Evolutionary conservation across 345 rosid species (phyloP).

Genomic region (Mallotus nudiflorus): DNA sequence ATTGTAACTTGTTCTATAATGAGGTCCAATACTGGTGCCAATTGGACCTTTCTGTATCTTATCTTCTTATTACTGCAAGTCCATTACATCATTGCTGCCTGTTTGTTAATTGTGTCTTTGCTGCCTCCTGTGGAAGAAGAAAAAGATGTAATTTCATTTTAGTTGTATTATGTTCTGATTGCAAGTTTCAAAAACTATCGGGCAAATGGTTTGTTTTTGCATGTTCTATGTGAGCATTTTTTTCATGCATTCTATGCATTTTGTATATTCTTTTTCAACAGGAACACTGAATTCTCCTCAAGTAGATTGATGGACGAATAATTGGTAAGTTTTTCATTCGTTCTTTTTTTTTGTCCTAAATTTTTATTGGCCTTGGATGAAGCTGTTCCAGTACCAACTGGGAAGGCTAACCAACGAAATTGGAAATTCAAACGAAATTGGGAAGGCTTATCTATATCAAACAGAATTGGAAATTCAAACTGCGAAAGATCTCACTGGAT

Average conservation of each 20-base stretch:
- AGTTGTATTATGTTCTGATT: background rate
- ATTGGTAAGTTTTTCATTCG: background rate
- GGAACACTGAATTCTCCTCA: background rate
- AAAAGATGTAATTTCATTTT: slow-evolving; percentile 5
- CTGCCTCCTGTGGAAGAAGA: background rate
- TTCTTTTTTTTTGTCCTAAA: background rate
- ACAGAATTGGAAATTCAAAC: too few species aligned
- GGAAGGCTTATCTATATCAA: too few species aligned
- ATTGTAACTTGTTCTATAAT: slow-evolving; percentile 20
- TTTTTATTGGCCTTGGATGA: background rate
- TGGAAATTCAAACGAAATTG: too few species aligned
- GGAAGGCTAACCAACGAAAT: too few species aligned
- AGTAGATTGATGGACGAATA: background rate
- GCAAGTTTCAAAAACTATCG: slow-evolving; percentile 7
- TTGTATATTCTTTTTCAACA: background rate
- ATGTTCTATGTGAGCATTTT: background rate
- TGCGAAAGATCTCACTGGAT: too few species aligned
- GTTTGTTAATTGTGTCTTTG: slow-evolving; percentile 13
- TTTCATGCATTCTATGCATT: background rate
- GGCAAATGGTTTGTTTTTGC: slow-evolving; percentile 15
- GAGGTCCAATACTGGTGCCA: slow-evolving; percentile 13
- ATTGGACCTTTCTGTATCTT: slow-evolving; percentile 9
- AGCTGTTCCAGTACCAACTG: background rate
- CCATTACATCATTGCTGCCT: background rate
- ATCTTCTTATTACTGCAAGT: background rate